Evolutionary conservation across 2,329 filamentous ascomycete genomes (phyloP), one percentile per base, ranked within the genome.

Genomic region (Neophaeococcomyces mojaviensis): DNA sequence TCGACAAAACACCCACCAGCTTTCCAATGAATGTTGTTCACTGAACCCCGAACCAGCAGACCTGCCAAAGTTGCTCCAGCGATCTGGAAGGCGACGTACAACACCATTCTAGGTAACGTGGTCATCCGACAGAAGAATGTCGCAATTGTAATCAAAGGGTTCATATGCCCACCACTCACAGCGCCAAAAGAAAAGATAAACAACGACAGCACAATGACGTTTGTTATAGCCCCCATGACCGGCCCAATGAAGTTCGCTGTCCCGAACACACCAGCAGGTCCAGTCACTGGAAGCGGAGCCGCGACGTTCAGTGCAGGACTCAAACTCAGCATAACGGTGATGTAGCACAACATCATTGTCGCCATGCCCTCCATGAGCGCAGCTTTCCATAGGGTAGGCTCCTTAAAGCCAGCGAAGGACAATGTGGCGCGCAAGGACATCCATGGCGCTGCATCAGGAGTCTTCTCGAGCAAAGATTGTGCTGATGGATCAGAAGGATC

Each of bases 61-160:
- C 70, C 73, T 1, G 67, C 72, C 2, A 73, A 47, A 2, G 68
- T 60, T 3, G 65, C 68, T 1, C 74, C 73, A 1, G 65, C 35
- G 1, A 63, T 66, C 56, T 77, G 74, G 12, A 65, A 68, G 3
- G 58, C 44, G 3, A 77, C 49, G 46, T 76, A 76, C 8, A 76
- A 47, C 1, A 74, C 55, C 13, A 67, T 66, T 44, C 74, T 65
- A 0, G 74, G 66, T 10, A 76, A 61, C 1, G 71, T 70, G 16
- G 69, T 70, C 10, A 77, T 60, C 0, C 72, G 68, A 1, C 70
- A 66, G 19, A 74, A 68, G 48, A 78, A 70, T 2, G 73, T 74
- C 2, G 70, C 66, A 38, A 77, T 67, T 0, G 73, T 76, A 49
- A 78, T 75, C 26, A 70, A 60, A 1, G 74, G 74, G 51, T 74